Evolutionary conservation across 352 stramenopile species (phyloP).

Genomic region (Pythium brassicae): DNA sequence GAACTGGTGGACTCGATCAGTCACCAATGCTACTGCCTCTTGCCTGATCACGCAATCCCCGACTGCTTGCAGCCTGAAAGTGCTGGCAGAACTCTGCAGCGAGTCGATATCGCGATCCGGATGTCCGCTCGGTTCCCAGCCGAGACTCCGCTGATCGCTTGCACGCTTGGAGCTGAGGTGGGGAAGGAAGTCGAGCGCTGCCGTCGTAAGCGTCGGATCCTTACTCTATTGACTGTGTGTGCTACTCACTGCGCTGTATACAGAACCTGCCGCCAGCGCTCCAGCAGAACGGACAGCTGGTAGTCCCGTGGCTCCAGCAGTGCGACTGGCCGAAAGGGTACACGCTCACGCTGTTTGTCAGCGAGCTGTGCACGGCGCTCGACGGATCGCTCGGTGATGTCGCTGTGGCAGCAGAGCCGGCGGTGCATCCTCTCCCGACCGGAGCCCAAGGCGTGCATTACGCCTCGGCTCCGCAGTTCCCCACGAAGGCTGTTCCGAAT

Average conservation of each 20-base stretch:
- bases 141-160: slow-evolving; percentile 38
- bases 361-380: slow-evolving; percentile 42
- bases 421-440: slow-evolving; percentile 16
- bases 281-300: slow-evolving; percentile 31
- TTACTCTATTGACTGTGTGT: background rate
- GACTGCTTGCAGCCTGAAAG: slow-evolving; percentile 24
- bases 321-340: slow-evolving; percentile 51
- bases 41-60: background rate
- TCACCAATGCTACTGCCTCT: background rate
- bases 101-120: slow-evolving; percentile 40
- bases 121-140: slow-evolving; percentile 35
- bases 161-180: slow-evolving; percentile 44
- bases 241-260: background rate
- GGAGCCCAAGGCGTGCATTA: slow-evolving; percentile 9
- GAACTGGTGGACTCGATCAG: too few relatives aligned
- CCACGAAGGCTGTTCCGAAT: slow-evolving; percentile 7
- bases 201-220: background rate
- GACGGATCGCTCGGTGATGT: slow-evolving; percentile 9
- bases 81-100: slow-evolving; percentile 22
- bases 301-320: slow-evolving; percentile 43
- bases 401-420: slow-evolving; percentile 4
- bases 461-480: slow-evolving; percentile 28
- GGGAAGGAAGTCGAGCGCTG: background rate
- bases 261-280: slow-evolving; percentile 41
- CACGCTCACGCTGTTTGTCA: slow-evolving; percentile 36